A percentile compares a stretch with the other conserved stretches of the same genome.
Evolutionary conservation across 768 basidiomycete genomes (phyloP).

Genomic region (Naganishia onofrii): DNA sequence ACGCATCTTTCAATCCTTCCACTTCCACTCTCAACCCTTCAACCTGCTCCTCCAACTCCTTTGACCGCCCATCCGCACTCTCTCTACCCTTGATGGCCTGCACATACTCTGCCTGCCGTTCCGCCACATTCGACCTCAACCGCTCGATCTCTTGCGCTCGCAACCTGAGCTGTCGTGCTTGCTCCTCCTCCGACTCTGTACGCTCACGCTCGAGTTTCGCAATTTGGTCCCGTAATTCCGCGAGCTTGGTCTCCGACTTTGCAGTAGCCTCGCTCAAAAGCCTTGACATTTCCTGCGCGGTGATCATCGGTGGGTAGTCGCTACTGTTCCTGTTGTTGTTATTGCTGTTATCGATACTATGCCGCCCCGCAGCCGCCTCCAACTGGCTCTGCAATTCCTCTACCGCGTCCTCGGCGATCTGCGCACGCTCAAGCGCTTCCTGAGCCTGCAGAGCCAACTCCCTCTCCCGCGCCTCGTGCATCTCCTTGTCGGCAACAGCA

Average conservation of each 20-base stretch:
- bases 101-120: slow-evolving; percentile 63
- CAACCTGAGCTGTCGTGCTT: slow-evolving; percentile 78
- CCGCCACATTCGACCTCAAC: slow-evolving; percentile 62
- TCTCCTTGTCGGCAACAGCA: slow-evolving; percentile 69
- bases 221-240: slow-evolving; percentile 68
- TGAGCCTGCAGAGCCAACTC: slow-evolving; percentile 84
- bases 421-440: slow-evolving; percentile 68
- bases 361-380: background rate
- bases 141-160: slow-evolving; percentile 75
- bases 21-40: slow-evolving; percentile 51
- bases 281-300: slow-evolving; percentile 54
- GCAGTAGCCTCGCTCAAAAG: slow-evolving; percentile 70
- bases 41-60: slow-evolving; percentile 54
- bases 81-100: slow-evolving; percentile 56
- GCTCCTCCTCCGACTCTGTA: slow-evolving; percentile 80
- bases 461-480: slow-evolving; percentile 70
- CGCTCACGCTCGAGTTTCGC: slow-evolving; percentile 72
- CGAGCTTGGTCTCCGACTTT: slow-evolving; percentile 71
- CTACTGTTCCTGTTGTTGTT: background rate
- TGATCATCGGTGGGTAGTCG: background rate
- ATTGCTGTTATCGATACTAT: background rate
- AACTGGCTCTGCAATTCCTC: slow-evolving; percentile 53
- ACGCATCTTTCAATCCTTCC: slow-evolving; percentile 48
- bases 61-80: slow-evolving; percentile 62
- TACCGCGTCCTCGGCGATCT: slow-evolving; percentile 61